phyloP scores from a whole-genome alignment of 148 eudicot genomes.

The Euryodendron excelsum region DNA sequence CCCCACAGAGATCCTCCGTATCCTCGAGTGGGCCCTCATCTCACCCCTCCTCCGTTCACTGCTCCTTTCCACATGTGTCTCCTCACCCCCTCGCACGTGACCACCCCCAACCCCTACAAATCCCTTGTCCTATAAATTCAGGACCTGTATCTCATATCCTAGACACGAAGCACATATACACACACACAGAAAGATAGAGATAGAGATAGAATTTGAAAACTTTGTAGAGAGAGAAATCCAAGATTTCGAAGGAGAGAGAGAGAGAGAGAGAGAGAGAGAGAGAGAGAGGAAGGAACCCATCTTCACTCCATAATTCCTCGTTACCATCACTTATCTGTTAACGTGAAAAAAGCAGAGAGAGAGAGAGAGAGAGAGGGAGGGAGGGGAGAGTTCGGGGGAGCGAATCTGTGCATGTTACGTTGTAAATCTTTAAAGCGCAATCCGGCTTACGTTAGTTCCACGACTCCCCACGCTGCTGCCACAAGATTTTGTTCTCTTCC shows the following conservation, averaged over 20 bases:
- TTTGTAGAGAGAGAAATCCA: not conserved
- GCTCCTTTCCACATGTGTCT: conserved; percentile 34
- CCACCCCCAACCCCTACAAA: not conserved
- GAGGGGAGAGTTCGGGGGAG: not conserved
- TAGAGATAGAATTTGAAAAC: not conserved
- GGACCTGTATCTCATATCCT: conserved; percentile 44
- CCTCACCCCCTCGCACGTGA: conserved; percentile 33
- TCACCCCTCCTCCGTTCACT: not conserved
- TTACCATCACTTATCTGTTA: conserved; percentile 1
- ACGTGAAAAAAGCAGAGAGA: not conserved
- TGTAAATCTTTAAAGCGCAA: conserved; percentile 35
- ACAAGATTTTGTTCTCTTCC: conserved; percentile 28
- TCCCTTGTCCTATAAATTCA: conserved; percentile 40
- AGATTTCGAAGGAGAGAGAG: too few relatives aligned
- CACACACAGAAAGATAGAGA: not conserved
- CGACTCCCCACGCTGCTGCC: conserved; percentile 26
- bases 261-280: conserved; percentile 7
- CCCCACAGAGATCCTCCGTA: conserved; percentile 62
- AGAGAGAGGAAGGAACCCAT: not conserved
- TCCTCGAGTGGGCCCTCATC: conserved; percentile 27
- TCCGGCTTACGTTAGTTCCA: conserved; percentile 40
- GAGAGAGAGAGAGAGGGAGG: not conserved
- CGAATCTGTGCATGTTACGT: conserved; percentile 31
- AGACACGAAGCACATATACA: conserved; percentile 15
- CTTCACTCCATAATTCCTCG: conserved; percentile 8